A percentile compares a stretch with the other conserved stretches of the same genome.
phyloP scores from a whole-genome alignment of 805 yeast genomes.

The Maudiozyma saulgeensis region DNA sequence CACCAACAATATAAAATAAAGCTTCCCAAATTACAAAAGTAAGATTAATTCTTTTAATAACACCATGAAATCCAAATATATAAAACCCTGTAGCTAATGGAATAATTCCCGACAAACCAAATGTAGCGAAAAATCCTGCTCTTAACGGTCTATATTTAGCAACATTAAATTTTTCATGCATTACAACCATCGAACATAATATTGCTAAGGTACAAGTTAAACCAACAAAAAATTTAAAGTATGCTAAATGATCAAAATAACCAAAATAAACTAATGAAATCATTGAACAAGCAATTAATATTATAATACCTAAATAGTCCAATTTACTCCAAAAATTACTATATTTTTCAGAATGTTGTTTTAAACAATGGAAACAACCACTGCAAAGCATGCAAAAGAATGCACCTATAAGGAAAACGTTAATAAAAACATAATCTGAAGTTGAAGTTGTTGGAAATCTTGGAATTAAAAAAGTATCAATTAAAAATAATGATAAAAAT shows the following conservation, averaged over 20 bases:
- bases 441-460: conserved; percentile 29
- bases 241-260: conserved; percentile 29
- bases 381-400: conserved; percentile 52
- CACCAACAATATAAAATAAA: conserved; percentile 65
- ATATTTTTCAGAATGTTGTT: conserved; percentile 52
- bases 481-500: conserved; percentile 17
- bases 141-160: conserved; percentile 63
- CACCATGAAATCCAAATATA: conserved; percentile 41
- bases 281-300: conserved; percentile 56
- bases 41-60: conserved; percentile 45
- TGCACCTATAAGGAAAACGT: conserved; percentile 49
- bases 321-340: conserved; percentile 53
- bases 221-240: conserved; percentile 22
- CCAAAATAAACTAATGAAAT: conserved; percentile 42
- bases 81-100: conserved; percentile 53
- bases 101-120: conserved; percentile 66
- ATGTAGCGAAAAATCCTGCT: conserved; percentile 66
- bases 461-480: conserved; percentile 25
- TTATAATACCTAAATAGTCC: conserved; percentile 68
- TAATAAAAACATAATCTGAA: conserved; percentile 42
- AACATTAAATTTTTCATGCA: conserved; percentile 56
- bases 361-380: conserved; percentile 56
- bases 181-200: conserved; percentile 53
- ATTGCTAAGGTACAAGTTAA: conserved; percentile 48
- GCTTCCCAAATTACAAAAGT: conserved; percentile 64